Evolutionary conservation across 345 rosid species (phyloP).

Genomic region (Adansonia digitata): DNA sequence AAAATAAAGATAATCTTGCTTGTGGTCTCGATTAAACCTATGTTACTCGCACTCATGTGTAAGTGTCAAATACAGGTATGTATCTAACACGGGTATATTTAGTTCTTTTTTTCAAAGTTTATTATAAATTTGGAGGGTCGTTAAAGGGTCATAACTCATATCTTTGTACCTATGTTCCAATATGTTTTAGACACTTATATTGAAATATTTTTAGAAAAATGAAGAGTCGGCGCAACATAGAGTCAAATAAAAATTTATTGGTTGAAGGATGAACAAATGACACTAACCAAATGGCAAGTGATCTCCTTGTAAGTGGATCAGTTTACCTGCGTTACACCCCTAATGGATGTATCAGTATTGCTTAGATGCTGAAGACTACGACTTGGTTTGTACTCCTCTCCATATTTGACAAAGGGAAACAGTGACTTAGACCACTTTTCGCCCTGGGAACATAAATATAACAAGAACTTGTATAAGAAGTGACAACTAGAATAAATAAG

Average conservation of each 20-base stretch:
- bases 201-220: too few relatives aligned
- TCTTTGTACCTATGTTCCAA: too few relatives aligned
- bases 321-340: background rate
- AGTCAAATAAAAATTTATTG: background rate
- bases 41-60: too few relatives aligned
- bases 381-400: background rate
- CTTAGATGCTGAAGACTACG: background rate
- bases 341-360: background rate
- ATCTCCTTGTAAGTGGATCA: background rate
- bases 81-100: too few relatives aligned
- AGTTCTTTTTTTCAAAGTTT: too few relatives aligned
- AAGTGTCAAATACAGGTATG: too few relatives aligned
- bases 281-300: background rate
- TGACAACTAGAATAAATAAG: background rate
- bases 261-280: background rate
- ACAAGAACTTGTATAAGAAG: background rate
- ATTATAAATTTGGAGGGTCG: too few relatives aligned
- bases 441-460: background rate
- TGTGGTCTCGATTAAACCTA: background rate
- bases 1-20: background rate
- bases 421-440: background rate
- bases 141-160: too few relatives aligned
- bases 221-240: too few relatives aligned
- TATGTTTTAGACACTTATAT: too few relatives aligned
- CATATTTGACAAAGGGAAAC: background rate